Base-by-base conservation (phyloP, 225 moss, liverwort and hornwort species). In the Antitrichia curtipendula region DNA sequence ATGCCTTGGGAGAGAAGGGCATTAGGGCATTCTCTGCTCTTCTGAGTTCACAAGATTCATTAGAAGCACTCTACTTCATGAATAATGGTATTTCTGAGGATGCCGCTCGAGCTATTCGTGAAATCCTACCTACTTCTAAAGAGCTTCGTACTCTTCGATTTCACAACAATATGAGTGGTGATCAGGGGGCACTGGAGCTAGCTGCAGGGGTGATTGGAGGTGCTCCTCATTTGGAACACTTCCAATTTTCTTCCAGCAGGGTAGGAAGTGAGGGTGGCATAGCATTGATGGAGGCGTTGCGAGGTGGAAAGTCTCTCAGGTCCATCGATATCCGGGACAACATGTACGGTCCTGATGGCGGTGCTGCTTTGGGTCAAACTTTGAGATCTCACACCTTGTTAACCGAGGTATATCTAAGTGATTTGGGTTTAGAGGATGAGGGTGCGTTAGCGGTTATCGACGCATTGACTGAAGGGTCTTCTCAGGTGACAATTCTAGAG, bases 81-180 rank as follows among this genome's bases (percentile, higher is more conserved):
- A 98, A 98, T 71, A 98, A 98, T 69, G 98, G 98, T 68, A 98
- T 98, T 52, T 98, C 98, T 32, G 96, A 94, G 83, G 94, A 97
- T 86, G 98, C 98, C 60, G 98, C 98, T 60, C 89, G 85, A 80
- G 97, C 98, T n/a, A 96, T 98, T 32, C 90, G 95, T 60, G 97
- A 98, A 84, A 92, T 98, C 43, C 89, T 98, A 32, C 94, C 97
- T 70, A 96, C 95, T 4, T 92, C 93, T 25, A 92, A 94, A 83
- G 90, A 92, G 59, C 87, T 98, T 65, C 95, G 94, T 34, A 96
- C 88, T 56, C 91, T 98, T 54, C 94, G 96, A 61, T 97, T 98
- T 52, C 98, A 98, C 89, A 98, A 98, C 91, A 98, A 98, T 73
- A 98, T 98, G 98, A 98, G 95, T 85, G 98, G 98, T 82, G 96